phyloP scores from a whole-genome alignment of 2,329 filamentous ascomycete species.

The Penicillium sumatraense region DNA sequence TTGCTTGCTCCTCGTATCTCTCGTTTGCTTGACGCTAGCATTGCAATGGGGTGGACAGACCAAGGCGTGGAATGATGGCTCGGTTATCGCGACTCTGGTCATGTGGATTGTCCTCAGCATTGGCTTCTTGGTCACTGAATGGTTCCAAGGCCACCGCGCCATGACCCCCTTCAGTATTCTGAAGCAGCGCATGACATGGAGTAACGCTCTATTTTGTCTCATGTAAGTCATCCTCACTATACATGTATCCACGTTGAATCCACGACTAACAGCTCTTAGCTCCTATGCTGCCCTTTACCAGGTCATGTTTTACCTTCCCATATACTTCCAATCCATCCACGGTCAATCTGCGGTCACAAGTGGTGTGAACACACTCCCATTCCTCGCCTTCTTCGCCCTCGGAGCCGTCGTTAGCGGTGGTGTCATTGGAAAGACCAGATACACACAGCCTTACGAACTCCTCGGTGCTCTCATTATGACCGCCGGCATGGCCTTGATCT shows the following conservation, averaged over 20 bases:
- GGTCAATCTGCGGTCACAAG: conserved; percentile 20
- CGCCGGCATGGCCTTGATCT: conserved; percentile 4
- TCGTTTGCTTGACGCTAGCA: conserved; percentile 28
- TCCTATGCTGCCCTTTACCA: conserved; percentile 16
- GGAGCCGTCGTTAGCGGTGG: conserved; percentile 19
- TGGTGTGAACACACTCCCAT: conserved; percentile 28
- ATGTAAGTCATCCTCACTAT: conserved; percentile 1
- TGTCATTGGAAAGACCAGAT: conserved; percentile 17
- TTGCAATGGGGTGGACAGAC: conserved; percentile 29
- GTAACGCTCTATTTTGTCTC: conserved; percentile 4
- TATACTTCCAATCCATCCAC: conserved; percentile 29
- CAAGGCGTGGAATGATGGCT: conserved; percentile 25
- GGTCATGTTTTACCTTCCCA: conserved; percentile 27
- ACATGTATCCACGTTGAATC: neutral
- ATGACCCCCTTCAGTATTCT: neutral
- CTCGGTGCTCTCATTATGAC: conserved; percentile 5
- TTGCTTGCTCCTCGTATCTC: conserved; percentile 32
- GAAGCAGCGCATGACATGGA: conserved; percentile 5
- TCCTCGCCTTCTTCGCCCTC: conserved; percentile 21
- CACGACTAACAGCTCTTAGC: conserved; percentile 9
- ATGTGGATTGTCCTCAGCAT: conserved; percentile 32
- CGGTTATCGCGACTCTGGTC: conserved; percentile 27
- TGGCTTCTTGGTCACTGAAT: conserved; percentile 44
- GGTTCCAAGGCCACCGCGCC: conserved; percentile 54
- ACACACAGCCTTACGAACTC: conserved; percentile 17